Percentiles rank a stretch among this genome's conserved stretches.
phyloP scores from a whole-genome alignment of 2,329 filamentous ascomycete species.

The Clonostachys byssicola region DNA sequence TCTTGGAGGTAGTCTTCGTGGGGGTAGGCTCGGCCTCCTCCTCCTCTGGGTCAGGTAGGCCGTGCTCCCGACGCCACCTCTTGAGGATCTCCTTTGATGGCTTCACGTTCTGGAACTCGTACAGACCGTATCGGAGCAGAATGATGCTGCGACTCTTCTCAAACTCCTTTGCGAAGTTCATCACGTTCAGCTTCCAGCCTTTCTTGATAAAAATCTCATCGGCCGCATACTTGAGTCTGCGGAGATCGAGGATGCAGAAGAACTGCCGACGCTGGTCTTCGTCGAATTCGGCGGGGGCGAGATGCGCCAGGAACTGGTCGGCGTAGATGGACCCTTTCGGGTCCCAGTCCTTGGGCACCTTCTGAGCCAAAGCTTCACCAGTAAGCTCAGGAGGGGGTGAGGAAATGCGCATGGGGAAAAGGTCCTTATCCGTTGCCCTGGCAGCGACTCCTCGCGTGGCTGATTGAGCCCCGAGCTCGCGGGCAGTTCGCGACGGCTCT shows the following conservation, averaged over 20 bases:
- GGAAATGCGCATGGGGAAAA: slow-evolving; percentile 55
- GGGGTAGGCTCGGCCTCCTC: slow-evolving; percentile 19
- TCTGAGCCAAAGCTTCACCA: slow-evolving; percentile 48
- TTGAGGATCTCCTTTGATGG: slow-evolving; percentile 53
- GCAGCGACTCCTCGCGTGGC: slow-evolving; percentile 44
- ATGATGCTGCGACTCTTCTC: slow-evolving; percentile 60
- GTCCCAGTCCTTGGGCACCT: slow-evolving; percentile 47
- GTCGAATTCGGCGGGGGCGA: slow-evolving; percentile 52
- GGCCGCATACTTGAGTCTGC: slow-evolving; percentile 57
- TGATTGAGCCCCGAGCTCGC: slow-evolving; percentile 36
- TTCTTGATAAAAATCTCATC: slow-evolving; percentile 57
- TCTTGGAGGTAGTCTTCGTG: slow-evolving; percentile 23
- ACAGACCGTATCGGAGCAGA: slow-evolving; percentile 56
- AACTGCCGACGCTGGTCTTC: slow-evolving; percentile 58
- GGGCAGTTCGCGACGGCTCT: slow-evolving; percentile 33
- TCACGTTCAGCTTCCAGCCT: slow-evolving; percentile 58
- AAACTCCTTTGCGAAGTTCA: slow-evolving; percentile 61
- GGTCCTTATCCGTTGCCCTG: slow-evolving; percentile 42
- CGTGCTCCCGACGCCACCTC: slow-evolving; percentile 54
- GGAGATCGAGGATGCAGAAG: slow-evolving; percentile 58
- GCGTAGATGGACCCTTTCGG: slow-evolving; percentile 53
- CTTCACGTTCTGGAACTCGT: slow-evolving; percentile 60
- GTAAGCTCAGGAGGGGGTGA: slow-evolving; percentile 52
- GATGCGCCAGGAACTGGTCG: slow-evolving; percentile 53
- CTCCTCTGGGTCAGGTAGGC: slow-evolving; percentile 45